Base-by-base conservation (phyloP, 148 eudicot genomes). In the Rhododendron ferrugineum region DNA sequence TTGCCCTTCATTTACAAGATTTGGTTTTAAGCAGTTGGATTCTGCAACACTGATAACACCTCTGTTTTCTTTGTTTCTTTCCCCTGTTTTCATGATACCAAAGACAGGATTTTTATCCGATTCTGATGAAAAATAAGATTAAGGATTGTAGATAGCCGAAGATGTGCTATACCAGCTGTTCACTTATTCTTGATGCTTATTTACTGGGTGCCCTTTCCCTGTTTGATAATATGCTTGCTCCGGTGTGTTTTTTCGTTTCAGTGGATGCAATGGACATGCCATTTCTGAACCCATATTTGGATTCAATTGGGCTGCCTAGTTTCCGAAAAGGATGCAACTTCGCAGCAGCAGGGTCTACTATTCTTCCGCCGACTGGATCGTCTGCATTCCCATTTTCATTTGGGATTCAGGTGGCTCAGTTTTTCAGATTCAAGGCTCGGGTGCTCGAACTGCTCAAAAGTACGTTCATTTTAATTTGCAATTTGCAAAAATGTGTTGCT, bases 231-330 rank as follows among this genome's bases (percentile, higher is more conserved):
- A 84, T 74, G 18, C 49, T 66, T 58, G 0, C 37, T 16, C 11
- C 1, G 9, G 46, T 5, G n/a, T 64, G 36, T 8, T 37, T 14
- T 30, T n/a, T 14, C 80, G 15, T 84, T 83, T 88, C 88, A 97
- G 99, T 97, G 98, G 98, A 97, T 88, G 97, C 95, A 83, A 92
- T 97, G 93, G 95, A 93, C 86, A 81, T 95, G 72, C 95, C 99
- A 22, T 93, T 95, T 88, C 86, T 95, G 84, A 97, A 97, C 79
- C 85, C 98, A 5, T 97, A 97, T 87, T 83, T 97, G 85, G 98
- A 97, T 34, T 86, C 99, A 10, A 80, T 94, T 42, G 98, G 92
- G 0, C 90, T 91, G 0, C 99, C 99, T 6, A 91, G 56, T 85
- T 94, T 94, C 62, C 87, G 85, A 50, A 92, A 87, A 86, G 99